phyloP scores from a whole-genome alignment of 2,329 filamentous ascomycete genomes.

The Trichoderma koningii region DNA sequence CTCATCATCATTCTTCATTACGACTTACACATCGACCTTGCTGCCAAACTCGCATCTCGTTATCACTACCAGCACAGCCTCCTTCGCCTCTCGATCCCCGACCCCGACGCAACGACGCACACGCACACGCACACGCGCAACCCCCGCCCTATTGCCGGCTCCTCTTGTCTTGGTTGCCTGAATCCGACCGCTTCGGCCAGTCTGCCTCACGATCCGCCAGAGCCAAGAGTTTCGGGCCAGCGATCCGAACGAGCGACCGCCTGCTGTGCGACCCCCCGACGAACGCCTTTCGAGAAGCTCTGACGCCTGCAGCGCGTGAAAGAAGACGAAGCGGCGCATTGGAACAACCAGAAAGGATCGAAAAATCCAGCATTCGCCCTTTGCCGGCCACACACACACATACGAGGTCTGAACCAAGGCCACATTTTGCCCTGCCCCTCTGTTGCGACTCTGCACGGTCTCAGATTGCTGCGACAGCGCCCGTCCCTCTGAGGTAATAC shows the following conservation, averaged over 20 bases:
- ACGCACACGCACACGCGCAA: neutral
- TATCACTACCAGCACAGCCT: slow-evolving; percentile 10
- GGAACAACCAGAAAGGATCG: too few species aligned
- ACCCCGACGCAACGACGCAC: neutral
- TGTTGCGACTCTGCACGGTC: too few species aligned
- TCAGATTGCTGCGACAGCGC: too few species aligned
- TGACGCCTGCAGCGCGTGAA: neutral
- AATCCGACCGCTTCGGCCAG: neutral
- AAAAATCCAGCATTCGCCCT: too few species aligned
- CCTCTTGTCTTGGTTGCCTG: slow-evolving; percentile 7
- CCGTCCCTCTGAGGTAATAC: neutral
- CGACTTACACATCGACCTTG: neutral
- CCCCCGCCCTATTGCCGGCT: neutral
- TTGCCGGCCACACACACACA: too few species aligned
- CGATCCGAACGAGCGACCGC: neutral
- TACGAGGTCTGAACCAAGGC: too few species aligned
- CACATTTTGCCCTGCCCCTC: too few species aligned
- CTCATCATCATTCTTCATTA: neutral
- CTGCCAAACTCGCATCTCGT: neutral
- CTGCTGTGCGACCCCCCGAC: slow-evolving; percentile 8
- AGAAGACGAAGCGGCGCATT: too few species aligned
- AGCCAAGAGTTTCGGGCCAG: neutral
- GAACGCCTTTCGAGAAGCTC: slow-evolving; percentile 4
- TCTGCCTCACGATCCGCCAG: slow-evolving; percentile 12
- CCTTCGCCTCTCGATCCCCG: slow-evolving; percentile 10